These are phyloP conservation scores for Schrenkiella parvula DNA, from an alignment of 345 rosid species.

Conservation along the genomic window DNA sequence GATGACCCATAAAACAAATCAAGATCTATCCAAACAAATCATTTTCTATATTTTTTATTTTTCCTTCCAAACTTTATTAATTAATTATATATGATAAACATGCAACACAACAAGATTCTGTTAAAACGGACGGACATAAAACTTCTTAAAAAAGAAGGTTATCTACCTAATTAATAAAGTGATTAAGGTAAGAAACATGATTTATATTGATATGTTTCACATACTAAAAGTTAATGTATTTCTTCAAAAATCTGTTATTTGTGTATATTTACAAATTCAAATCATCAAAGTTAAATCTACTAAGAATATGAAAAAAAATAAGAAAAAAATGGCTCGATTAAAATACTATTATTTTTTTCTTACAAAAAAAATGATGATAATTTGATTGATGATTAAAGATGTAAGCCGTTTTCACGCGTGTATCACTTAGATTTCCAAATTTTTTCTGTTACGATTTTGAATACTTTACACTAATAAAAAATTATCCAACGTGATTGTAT, in stretches of 20 bases:
- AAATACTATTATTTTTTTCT: not conserved
- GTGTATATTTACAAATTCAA: not conserved
- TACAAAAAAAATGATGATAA: not conserved
- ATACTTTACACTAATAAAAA: not conserved
- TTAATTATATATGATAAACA: too few relatives aligned
- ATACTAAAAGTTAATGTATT: not conserved
- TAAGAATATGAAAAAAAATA: not conserved
- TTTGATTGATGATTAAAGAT: not conserved
- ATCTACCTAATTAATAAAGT: too few relatives aligned
- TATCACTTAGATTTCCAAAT: not conserved
- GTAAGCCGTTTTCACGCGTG: constrained; percentile 18
- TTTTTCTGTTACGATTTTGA: not conserved
- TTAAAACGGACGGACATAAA: too few relatives aligned
- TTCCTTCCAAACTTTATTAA: too few relatives aligned
- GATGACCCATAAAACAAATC: too few relatives aligned
- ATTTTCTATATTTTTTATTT: too few relatives aligned
- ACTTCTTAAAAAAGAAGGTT: too few relatives aligned
- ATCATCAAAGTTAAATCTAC: not conserved
- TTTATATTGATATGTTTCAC: too few relatives aligned
- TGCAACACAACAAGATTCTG: too few relatives aligned
- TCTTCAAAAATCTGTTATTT: not conserved
- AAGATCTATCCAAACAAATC: too few relatives aligned
- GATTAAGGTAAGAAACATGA: too few relatives aligned
- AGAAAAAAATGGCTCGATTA: too few relatives aligned
- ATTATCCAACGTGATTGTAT: constrained; percentile 8